Percentiles rank a stretch among this genome's conserved stretches.
These are phyloP conservation scores for Pseudocercospora musae DNA, from an alignment of 2,329 filamentous ascomycete genomes.

Conservation along the genomic window DNA sequence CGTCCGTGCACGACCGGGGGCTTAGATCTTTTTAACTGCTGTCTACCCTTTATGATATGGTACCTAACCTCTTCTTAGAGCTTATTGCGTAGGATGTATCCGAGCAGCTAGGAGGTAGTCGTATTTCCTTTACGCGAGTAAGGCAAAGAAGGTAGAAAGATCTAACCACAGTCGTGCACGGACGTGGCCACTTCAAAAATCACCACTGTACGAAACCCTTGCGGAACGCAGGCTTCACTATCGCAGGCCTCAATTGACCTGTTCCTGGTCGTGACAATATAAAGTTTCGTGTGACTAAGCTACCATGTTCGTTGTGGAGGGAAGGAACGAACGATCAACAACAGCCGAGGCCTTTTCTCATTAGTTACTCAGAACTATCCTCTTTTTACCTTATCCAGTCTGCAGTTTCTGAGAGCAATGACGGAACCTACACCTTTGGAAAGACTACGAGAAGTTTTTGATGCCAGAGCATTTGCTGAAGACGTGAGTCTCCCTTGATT, in stretches of 20 bases:
- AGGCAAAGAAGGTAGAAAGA: too few relatives aligned
- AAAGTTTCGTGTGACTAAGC: background rate
- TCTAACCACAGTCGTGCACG: too few relatives aligned
- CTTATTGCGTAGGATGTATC: too few relatives aligned
- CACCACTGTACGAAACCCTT: background rate
- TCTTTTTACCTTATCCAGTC: background rate
- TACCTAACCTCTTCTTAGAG: too few relatives aligned
- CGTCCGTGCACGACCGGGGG: too few relatives aligned
- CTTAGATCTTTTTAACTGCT: too few relatives aligned
- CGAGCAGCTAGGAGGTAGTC: too few relatives aligned
- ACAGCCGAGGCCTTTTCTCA: background rate
- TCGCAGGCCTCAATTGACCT: background rate
- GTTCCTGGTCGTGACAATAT: background rate
- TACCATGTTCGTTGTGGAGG: background rate
- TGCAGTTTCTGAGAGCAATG: background rate
- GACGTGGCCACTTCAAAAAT: too few relatives aligned
- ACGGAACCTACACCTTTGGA: slow-evolving; percentile 4
- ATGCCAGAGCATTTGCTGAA: slow-evolving; percentile 15
- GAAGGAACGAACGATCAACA: background rate
- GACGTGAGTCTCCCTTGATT: background rate
- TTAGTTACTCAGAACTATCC: background rate
- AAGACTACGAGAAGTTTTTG: slow-evolving; percentile 14
- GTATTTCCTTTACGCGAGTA: too few relatives aligned
- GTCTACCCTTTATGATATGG: too few relatives aligned
- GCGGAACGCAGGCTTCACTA: background rate